These are phyloP conservation scores for Ophiostoma angusticollis DNA, from an alignment of 2,329 filamentous ascomycete genomes.

Conservation along the genomic window DNA sequence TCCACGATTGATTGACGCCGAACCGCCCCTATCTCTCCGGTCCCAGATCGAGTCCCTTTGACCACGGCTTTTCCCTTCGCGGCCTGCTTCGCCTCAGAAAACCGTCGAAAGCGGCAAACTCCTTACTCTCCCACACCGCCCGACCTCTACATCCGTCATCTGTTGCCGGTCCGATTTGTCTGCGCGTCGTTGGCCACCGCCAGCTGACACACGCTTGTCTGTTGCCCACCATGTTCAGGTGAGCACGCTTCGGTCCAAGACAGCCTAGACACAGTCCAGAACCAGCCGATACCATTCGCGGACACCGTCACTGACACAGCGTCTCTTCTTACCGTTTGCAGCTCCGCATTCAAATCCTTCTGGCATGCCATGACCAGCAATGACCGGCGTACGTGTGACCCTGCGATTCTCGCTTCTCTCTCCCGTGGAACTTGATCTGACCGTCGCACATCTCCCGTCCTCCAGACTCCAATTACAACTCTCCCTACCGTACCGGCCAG, in stretches of 20 bases:
- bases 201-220: background rate
- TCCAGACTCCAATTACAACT: slow-evolving; percentile 81
- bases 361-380: slow-evolving; percentile 83
- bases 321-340: slow-evolving; percentile 14
- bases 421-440: background rate
- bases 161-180: no score
- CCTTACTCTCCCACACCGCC: no score
- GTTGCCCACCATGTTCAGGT: slow-evolving; percentile 8
- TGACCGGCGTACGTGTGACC: slow-evolving; percentile 45
- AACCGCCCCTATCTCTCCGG: no score
- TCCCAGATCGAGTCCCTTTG: no score
- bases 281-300: background rate
- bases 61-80: no score
- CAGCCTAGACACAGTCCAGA: background rate
- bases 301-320: slow-evolving; percentile 2
- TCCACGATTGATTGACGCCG: no score
- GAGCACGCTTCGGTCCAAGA: background rate
- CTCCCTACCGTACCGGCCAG: slow-evolving; percentile 78
- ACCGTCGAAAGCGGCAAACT: no score
- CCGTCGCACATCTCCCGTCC: background rate
- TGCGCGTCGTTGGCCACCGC: slow-evolving; percentile 2
- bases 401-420: background rate
- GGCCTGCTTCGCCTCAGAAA: no score
- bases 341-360: slow-evolving; percentile 70
- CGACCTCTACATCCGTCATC: no score